Evolutionary conservation across 768 basidiomycete genomes (phyloP).

Genomic region (Tricholomella constricta): DNA sequence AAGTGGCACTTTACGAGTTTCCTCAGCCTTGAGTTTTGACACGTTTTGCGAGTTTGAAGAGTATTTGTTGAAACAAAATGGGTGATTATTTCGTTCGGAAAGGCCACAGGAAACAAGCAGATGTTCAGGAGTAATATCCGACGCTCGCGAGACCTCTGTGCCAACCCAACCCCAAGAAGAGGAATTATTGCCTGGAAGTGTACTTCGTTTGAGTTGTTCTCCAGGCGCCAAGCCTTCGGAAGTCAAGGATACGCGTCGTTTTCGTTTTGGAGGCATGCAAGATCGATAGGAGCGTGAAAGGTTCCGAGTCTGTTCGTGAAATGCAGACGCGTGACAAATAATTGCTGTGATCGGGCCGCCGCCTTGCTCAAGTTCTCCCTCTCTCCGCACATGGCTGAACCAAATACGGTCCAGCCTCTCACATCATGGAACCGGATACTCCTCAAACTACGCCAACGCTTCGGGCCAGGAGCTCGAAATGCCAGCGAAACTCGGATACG

Average conservation of each 20-base stretch:
- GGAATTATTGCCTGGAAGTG: conserved; percentile 44
- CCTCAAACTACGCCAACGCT: conserved; percentile 22
- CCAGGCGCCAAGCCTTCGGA: conserved; percentile 60
- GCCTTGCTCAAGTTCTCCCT: not conserved
- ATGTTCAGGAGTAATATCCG: conserved; percentile 69
- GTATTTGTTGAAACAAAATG: conserved; percentile 64
- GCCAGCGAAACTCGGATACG: conserved; percentile 44
- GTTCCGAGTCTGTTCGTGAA: conserved; percentile 10
- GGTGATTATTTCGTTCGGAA: conserved; percentile 46
- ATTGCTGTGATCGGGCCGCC: not conserved
- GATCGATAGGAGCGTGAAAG: conserved; percentile 11
- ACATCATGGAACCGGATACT: conserved; percentile 12
- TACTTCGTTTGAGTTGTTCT: conserved; percentile 61
- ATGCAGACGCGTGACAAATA: conserved; percentile 10
- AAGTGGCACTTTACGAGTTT: conserved; percentile 11
- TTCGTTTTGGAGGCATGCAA: conserved; percentile 61
- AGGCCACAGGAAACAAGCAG: conserved; percentile 69
- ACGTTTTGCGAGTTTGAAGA: conserved; percentile 24
- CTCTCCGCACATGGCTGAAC: conserved; percentile 10
- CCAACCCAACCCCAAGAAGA: conserved; percentile 84
- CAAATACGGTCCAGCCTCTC: not conserved
- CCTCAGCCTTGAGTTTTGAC: conserved; percentile 4
- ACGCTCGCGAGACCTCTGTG: conserved; percentile 55
- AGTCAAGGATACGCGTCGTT: conserved; percentile 47
- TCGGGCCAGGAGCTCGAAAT: conserved; percentile 19